phyloP scores from a whole-genome alignment of 257 asterid genomes.

The Cynanchum wilfordii region DNA sequence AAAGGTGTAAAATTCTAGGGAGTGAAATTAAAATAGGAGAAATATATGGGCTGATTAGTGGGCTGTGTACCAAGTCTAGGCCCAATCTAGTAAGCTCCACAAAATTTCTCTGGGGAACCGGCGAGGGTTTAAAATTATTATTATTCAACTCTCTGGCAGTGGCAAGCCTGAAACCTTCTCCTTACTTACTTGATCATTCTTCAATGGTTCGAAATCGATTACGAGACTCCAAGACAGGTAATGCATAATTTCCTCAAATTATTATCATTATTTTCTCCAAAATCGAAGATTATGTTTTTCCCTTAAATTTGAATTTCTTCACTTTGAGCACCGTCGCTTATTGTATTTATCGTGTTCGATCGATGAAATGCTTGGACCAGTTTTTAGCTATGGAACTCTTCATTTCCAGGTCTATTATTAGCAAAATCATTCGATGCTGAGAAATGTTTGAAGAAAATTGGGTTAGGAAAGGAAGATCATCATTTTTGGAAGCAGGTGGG shows the following conservation, averaged over 20 bases:
- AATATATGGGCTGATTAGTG: background rate
- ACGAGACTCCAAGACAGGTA: slow-evolving; percentile 39
- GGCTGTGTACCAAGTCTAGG: background rate
- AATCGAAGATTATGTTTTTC: background rate
- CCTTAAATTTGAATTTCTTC: background rate
- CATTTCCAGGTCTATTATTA: slow-evolving; percentile 28
- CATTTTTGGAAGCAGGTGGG: slow-evolving; percentile 92
- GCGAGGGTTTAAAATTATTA: background rate
- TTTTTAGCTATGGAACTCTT: background rate
- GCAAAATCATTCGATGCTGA: slow-evolving; percentile 47
- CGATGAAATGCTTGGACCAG: slow-evolving; percentile 24
- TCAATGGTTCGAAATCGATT: slow-evolving; percentile 46
- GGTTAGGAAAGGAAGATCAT: slow-evolving; percentile 81
- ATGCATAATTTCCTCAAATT: background rate
- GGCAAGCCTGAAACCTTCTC: background rate
- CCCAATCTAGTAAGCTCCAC: background rate
- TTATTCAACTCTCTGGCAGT: too few species aligned
- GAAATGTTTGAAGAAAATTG: slow-evolving; percentile 55
- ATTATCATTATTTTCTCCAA: too few species aligned
- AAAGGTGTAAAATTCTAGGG: too few species aligned
- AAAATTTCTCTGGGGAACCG: background rate
- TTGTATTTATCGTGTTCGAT: slow-evolving; percentile 17
- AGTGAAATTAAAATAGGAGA: background rate
- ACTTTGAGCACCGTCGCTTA: too few species aligned
- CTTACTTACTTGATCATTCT: background rate